Evolutionary conservation across 108 stramenopile genomes (phyloP).

Genomic region (Asterionellopsis glacialis): DNA sequence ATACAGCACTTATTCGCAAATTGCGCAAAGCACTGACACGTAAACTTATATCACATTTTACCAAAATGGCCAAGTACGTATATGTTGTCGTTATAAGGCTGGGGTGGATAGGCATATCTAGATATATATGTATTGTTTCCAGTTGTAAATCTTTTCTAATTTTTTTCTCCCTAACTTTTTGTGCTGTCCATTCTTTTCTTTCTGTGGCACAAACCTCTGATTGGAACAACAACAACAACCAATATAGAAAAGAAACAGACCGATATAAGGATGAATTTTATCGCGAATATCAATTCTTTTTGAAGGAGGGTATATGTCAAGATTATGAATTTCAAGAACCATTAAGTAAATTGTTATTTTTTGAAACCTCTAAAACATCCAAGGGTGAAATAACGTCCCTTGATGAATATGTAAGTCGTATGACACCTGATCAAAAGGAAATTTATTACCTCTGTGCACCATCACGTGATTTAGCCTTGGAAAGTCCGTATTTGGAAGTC

Average conservation of each 20-base stretch:
- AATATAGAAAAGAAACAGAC: conserved; percentile 73
- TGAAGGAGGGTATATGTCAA: conserved; percentile 97
- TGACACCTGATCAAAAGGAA: conserved; percentile 91
- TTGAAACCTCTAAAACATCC: conserved; percentile 85
- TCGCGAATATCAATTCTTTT: conserved; percentile 88
- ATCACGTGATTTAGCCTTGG: conserved; percentile 84
- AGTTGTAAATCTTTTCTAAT: neutral
- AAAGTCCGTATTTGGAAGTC: conserved; percentile 96
- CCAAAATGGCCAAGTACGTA: conserved; percentile 76
- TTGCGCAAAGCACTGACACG: conserved; percentile 88
- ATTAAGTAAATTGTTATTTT: conserved; percentile 92
- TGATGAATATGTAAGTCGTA: conserved; percentile 94
- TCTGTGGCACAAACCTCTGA: too few species aligned
- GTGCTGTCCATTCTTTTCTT: too few species aligned
- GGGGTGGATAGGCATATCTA: too few species aligned
- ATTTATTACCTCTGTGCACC: conserved; percentile 98
- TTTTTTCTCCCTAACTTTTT: neutral
- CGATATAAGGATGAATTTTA: conserved; percentile 91
- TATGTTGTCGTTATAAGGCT: too few species aligned
- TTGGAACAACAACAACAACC: neutral
- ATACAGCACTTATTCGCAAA: conserved; percentile 85
- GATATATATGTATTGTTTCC: neutral
- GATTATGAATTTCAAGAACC: conserved; percentile 83
- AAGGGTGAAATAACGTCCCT: conserved; percentile 79
- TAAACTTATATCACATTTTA: conserved; percentile 78